phyloP scores from a whole-genome alignment of 352 stramenopile genomes.

The Phytopythium kandeliae region DNA sequence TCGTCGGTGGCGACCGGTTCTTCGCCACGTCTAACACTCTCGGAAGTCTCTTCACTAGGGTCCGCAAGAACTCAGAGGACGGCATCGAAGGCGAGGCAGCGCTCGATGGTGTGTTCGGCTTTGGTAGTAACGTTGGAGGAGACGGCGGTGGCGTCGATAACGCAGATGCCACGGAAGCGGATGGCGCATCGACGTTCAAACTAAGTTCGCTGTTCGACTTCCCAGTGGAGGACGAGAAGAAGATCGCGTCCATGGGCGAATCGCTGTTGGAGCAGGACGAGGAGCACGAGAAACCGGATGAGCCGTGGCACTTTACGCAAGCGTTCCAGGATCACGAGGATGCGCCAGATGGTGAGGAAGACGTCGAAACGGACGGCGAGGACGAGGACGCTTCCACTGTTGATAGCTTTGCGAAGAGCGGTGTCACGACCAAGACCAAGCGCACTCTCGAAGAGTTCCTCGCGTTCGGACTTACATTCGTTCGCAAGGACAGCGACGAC shows the following conservation, averaged over 20 bases:
- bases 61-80: constrained; percentile 82
- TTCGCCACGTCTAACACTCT: constrained; percentile 56
- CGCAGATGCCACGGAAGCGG: constrained; percentile 1
- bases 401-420: constrained; percentile 14
- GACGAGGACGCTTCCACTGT: constrained; percentile 22
- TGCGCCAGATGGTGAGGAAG: constrained; percentile 12
- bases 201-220: constrained; percentile 70
- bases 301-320: constrained; percentile 42
- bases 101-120: constrained; percentile 60
- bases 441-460: constrained; percentile 52
- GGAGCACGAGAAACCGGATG: constrained; percentile 14
- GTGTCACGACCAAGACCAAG: constrained; percentile 31
- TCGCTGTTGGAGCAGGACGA: constrained; percentile 45
- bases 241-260: constrained; percentile 36
- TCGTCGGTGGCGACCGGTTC: constrained; percentile 61
- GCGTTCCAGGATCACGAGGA: constrained; percentile 29
- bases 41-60: constrained; percentile 64
- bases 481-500: constrained; percentile 14
- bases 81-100: constrained; percentile 67
- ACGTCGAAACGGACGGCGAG: constrained; percentile 33
- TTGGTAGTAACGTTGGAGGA: constrained; percentile 7
- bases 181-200: constrained; percentile 38
- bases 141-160: background rate
- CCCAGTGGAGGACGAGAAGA: constrained; percentile 41
- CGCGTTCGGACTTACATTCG: constrained; percentile 51